Base-by-base conservation (phyloP, 495 filamentous ascomycete genomes). In the Aspergillus affinis region DNA sequence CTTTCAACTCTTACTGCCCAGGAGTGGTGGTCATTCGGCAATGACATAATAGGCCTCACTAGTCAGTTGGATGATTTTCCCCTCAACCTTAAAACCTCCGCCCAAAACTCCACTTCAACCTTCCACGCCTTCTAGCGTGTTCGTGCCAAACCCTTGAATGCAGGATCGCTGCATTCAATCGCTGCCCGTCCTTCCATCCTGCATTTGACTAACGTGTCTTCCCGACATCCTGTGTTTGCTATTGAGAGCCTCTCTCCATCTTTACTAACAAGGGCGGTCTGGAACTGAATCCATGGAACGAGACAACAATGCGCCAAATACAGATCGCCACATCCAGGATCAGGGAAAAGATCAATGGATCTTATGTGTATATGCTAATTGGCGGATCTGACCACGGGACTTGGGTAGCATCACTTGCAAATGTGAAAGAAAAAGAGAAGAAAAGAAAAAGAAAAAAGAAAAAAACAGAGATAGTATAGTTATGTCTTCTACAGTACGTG, bases 71-170 rank as follows among this genome's bases (percentile, higher is more conserved):
- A 41, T 41, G 36, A 41, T 41, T 41, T 41, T 17, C 51, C 51
- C 51, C 29, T 53, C 29, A 32, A 53, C 29, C 26, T 53, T 53
- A 53, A 53, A 26, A 32, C 27, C 9, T 20, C 51, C 29, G 8
- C 17, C 50, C 50, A 52, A 52, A 26, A 36, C 51, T 53, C 51
- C 51, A 53, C 51, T 53, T 53, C 45, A 59, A 53, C 48, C 60
- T 47, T 32, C 21, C 48, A 51, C 20, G 54, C 60, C 48, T 48
- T 44, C 18, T 54, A 30, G 27, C 52, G 52, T 45, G n/a, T 36
- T 32, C 26, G 50, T 41, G 36, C 36, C 36, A 41, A 15, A 41
- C 36, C 36, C 12, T 13, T 41, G 36, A 41, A 41, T 41, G 36
- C 36, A 41, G 12, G 0, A 12, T 15, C 10, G n/a, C 36, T 41